Evolutionary conservation across 108 stramenopile species (phyloP), one percentile per base, ranked within the genome.

Genomic region (Ochromonas danica): DNA sequence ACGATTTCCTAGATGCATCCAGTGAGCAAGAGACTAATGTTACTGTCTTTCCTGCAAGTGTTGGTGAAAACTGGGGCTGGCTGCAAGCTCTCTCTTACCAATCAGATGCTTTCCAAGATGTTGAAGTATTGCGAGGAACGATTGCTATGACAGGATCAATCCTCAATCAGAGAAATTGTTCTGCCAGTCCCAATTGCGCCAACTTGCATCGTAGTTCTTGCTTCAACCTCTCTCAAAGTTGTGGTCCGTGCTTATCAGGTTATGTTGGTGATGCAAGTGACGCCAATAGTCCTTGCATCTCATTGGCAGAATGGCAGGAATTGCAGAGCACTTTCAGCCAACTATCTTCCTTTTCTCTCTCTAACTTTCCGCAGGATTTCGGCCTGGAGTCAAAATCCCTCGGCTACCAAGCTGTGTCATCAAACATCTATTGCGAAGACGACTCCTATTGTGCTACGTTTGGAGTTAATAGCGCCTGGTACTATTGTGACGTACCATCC

Each of bases 41-140:
- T 33, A 67, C 31, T 67, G 63, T 67, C 31, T 31, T 33, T 67
- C 63, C 63, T 31, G 30, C 30, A 67, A 67, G 63, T 67, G 31
- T 31, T 31, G 63, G 31, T 22, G 31, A 67, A 67, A 22, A 31
- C 31, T 67, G 31, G 63, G 30, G 63, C 30, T 67, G 31, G 30
- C 30, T 67, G 17, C 30, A 67, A 67, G 30, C 17, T 67, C 17
- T 67, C 63, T 31, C 31, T 67, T 67, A 67, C 63, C 31, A 67
- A 67, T 33, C 63, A 33, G 31, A 67, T 51, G 22, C 14, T 22
- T 51, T 51, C 22, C 14, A 51, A 14, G 45, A 51, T 51, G 45
- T 51, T 22, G 22, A 51, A 51, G 45, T 51, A 51, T 51, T 51
- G 45, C 14, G 45, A 51, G 45, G 14, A 51, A 51, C 22, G 45